These are phyloP conservation scores for Kwoniella pini DNA, from an alignment of 768 basidiomycete species.

Conservation along the genomic window DNA sequence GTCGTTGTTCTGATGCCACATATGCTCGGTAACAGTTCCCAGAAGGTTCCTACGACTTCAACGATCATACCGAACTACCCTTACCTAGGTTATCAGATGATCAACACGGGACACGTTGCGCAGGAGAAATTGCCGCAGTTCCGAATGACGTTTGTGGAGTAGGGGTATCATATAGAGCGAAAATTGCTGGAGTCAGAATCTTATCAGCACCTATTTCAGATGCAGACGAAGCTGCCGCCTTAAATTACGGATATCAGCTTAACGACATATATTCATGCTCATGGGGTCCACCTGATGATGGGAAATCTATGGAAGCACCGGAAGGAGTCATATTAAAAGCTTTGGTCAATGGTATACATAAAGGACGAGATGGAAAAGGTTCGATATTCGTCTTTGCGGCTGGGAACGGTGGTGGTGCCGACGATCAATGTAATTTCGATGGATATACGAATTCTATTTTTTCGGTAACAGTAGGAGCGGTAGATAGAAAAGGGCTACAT, in stretches of 20 bases:
- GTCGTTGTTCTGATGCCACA: not conserved
- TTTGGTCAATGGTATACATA: slow-evolving; percentile 87
- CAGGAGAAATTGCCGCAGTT: slow-evolving; percentile 90
- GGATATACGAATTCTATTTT: slow-evolving; percentile 99
- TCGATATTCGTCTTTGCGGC: slow-evolving; percentile 96
- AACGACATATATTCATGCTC: slow-evolving; percentile 93
- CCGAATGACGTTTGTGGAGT: slow-evolving; percentile 93
- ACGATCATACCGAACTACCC: slow-evolving; percentile 84
- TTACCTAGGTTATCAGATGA: slow-evolving; percentile 86
- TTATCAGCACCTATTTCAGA: slow-evolving; percentile 93
- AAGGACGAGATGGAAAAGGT: slow-evolving; percentile 84
- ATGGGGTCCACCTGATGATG: slow-evolving; percentile 98
- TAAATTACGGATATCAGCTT: slow-evolving; percentile 91
- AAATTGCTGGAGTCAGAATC: slow-evolving; percentile 91
- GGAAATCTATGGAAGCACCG: slow-evolving; percentile 90
- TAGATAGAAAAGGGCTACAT: slow-evolving; percentile 89
- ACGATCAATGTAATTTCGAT: slow-evolving; percentile 98
- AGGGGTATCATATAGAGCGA: slow-evolving; percentile 87
- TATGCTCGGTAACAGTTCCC: slow-evolving; percentile 63
- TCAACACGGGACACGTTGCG: slow-evolving; percentile 96
- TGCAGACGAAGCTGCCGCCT: slow-evolving; percentile 88
- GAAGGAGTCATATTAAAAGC: slow-evolving; percentile 88
- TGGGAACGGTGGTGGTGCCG: slow-evolving; percentile 86
- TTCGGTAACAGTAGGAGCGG: slow-evolving; percentile 90
- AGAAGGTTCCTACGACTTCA: slow-evolving; percentile 90